Evolutionary conservation across 1,139 yeast genomes (phyloP).

Genomic region (Taphrina wiesneri): DNA sequence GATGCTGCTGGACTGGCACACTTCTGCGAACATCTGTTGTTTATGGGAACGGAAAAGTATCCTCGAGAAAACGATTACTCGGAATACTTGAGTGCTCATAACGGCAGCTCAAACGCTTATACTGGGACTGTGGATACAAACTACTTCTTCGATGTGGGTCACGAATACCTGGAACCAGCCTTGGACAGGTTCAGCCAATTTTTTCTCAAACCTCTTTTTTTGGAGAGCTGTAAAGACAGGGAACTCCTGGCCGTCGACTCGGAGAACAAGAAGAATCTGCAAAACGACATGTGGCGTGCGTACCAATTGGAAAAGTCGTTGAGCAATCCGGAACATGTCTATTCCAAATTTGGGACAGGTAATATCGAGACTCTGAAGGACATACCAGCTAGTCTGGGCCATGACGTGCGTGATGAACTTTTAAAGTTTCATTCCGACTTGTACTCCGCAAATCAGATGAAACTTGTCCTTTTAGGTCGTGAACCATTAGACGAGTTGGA

Average conservation of each 20-base stretch:
- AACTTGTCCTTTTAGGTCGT: constrained; percentile 77
- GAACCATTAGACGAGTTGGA: constrained; percentile 73
- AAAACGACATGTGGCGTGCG: constrained; percentile 84
- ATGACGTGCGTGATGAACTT: constrained; percentile 68
- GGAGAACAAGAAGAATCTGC: constrained; percentile 90
- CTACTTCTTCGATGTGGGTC: constrained; percentile 80
- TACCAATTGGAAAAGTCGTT: constrained; percentile 78
- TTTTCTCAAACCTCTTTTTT: constrained; percentile 81
- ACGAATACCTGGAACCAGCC: constrained; percentile 78
- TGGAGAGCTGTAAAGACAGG: constrained; percentile 78
- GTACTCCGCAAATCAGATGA: constrained; percentile 81
- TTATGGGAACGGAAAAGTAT: constrained; percentile 94
- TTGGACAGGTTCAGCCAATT: constrained; percentile 91
- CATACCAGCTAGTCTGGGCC: constrained; percentile 54
- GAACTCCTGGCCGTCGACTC: constrained; percentile 95
- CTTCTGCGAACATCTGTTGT: constrained; percentile 90
- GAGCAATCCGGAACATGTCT: constrained; percentile 71
- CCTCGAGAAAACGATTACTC: constrained; percentile 90
- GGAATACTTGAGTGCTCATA: constrained; percentile 70
- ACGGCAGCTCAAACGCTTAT: constrained; percentile 74
- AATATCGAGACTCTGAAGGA: constrained; percentile 62
- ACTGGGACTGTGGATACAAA: constrained; percentile 89
- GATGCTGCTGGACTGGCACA: constrained; percentile 86
- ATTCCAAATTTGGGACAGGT: constrained; percentile 72
- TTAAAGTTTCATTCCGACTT: constrained; percentile 59